Evolutionary conservation across 2,329 filamentous ascomycete genomes (phyloP), one percentile per base, ranked within the genome.

Genomic region (Fusarium nelsonii): DNA sequence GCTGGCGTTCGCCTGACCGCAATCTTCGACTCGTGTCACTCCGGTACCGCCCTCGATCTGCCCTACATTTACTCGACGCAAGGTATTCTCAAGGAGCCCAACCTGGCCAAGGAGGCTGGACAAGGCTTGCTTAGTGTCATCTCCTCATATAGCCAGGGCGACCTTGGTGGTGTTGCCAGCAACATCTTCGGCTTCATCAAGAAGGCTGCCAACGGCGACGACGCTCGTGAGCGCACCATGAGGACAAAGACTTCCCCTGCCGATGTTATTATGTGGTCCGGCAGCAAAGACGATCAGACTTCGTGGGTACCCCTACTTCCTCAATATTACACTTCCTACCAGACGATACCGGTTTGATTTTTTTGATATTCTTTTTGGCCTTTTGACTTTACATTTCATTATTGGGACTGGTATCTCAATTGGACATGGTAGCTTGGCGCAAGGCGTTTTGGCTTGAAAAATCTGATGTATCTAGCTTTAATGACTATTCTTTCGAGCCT

Each of bases 231-330:
- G 81, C 91, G 90, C 76, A 90, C 94, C 50, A 82, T 94, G 70
- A 87, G 91, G 71, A 97, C 95, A 41, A 97, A 97, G 85, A 97
- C 95, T 12, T 96, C 92, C 48, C 92, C 94, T 2, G 96, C 96
- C 44, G 96, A 98, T 79, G 95, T 99, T 44, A 87, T 98, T 78
- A 97, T 98, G 93, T 96, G 94, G 89, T 97, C 93, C 56, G 96
- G 96, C 58, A 97, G 93, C 83, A 98, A 98, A 80, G 96, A 98
- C 77, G 90, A 92, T 72, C 96, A 99, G 82, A 99, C 95, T 75
- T 94, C 92, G 90, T 93, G 84, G 82, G 91, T 90, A 74, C 69
- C 63, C 68, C 77, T 71, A 61, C 65, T 76, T 71, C 61, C 66
- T 69, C 65, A 70, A 67, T 50, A 45, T 51, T 70, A 64, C 32